Evolutionary conservation across 2,329 filamentous ascomycete species (phyloP).

Genomic region (Biscogniauxia mediterranea): DNA sequence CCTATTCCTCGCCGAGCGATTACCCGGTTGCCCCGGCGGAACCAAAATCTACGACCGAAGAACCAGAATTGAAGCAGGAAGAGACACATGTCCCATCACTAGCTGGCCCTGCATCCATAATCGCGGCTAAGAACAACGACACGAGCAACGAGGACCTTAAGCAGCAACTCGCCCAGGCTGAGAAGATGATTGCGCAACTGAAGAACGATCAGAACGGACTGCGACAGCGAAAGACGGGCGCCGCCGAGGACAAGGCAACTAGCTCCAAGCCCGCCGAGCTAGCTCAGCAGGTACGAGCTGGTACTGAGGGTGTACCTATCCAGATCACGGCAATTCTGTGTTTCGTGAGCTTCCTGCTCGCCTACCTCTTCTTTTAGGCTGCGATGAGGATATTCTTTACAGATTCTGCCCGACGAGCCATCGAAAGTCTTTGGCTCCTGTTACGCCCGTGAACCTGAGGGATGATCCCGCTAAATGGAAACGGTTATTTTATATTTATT

Average conservation of each 20-base stretch:
- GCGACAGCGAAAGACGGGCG: constrained; percentile 72
- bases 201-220: constrained; percentile 67
- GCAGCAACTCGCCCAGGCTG: constrained; percentile 71
- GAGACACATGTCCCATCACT: constrained; percentile 23
- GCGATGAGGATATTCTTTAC: constrained; percentile 11
- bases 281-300: constrained; percentile 55
- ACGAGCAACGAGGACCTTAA: constrained; percentile 60
- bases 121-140: constrained; percentile 45
- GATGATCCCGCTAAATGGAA: constrained; percentile 2
- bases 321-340: constrained; percentile 82
- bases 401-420: constrained; percentile 6
- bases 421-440: constrained; percentile 1
- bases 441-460: constrained; percentile 1
- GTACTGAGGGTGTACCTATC: constrained; percentile 78
- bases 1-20: constrained; percentile 43
- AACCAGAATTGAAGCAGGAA: constrained; percentile 29
- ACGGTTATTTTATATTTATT: neutral
- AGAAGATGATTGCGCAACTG: constrained; percentile 68
- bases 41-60: constrained; percentile 27
- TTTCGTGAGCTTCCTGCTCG: constrained; percentile 86
- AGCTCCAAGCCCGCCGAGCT: constrained; percentile 40
- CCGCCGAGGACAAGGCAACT: constrained; percentile 50
- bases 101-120: constrained; percentile 43
- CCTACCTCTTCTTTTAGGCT: constrained; percentile 88
- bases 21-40: constrained; percentile 36